Conservation (phyloP, 2,329 filamentous ascomycete species). For the Cladosporium colombiae region DNA sequence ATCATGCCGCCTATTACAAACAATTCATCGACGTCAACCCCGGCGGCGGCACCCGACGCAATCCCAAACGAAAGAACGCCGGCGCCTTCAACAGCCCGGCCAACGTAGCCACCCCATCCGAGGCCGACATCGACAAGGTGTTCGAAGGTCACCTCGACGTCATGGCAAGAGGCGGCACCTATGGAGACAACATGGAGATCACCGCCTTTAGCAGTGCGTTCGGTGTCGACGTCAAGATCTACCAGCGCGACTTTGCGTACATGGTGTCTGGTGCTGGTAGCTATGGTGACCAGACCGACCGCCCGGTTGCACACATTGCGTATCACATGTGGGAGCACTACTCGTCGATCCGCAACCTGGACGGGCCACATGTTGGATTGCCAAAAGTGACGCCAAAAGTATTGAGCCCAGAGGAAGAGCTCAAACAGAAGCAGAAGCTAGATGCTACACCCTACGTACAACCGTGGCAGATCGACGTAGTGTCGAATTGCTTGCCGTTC, state of each 20-base stretch:
- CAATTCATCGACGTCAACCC: constrained; percentile 60
- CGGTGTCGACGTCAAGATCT: constrained; percentile 63
- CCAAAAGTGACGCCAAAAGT: constrained; percentile 48
- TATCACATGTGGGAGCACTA: constrained; percentile 64
- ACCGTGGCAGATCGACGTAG: constrained; percentile 58
- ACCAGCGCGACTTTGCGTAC: constrained; percentile 55
- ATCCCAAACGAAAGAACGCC: constrained; percentile 59
- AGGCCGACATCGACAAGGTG: constrained; percentile 54
- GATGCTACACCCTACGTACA: constrained; percentile 43
- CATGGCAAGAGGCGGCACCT: constrained; percentile 63
- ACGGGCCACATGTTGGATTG: constrained; percentile 59
- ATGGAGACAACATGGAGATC: constrained; percentile 68
- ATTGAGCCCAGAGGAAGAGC: constrained; percentile 45
- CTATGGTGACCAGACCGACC: constrained; percentile 30
- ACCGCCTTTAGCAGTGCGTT: constrained; percentile 65
- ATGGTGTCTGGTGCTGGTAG: constrained; percentile 47
- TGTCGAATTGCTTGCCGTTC: constrained; percentile 54
- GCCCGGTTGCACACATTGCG: constrained; percentile 49
- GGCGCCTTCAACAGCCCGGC: constrained; percentile 50
- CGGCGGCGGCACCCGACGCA: constrained; percentile 57
- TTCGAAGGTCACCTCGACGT: constrained; percentile 58
- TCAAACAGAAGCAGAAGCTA: constrained; percentile 40
- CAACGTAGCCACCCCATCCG: constrained; percentile 50
- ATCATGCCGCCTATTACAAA: constrained; percentile 63
- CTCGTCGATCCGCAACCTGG: constrained; percentile 63